A percentile compares a stretch with the other conserved stretches of the same genome.
These are phyloP conservation scores for Hysterangium stoloniferum DNA, from an alignment of 768 basidiomycete species.

Conservation along the genomic window DNA sequence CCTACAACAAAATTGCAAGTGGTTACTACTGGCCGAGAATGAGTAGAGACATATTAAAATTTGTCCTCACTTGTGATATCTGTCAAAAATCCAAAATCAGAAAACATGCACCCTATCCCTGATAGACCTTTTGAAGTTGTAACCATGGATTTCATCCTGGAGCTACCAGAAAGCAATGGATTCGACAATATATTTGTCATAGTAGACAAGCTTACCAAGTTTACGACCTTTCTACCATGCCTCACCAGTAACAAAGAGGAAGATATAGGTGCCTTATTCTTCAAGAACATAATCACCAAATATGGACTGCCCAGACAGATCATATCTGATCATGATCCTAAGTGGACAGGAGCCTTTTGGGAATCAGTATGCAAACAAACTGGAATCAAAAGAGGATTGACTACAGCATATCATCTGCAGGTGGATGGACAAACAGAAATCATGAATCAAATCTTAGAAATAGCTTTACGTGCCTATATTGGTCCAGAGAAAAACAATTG, in stretches of 20 bases:
- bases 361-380: conserved; percentile 16
- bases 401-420: conserved; percentile 32
- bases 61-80: conserved; percentile 21
- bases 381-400: too few relatives aligned
- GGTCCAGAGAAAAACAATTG: conserved; percentile 21
- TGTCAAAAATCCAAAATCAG: conserved; percentile 14
- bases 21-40: conserved; percentile 22
- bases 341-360: conserved; percentile 21
- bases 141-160: conserved; percentile 8
- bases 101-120: conserved; percentile 2
- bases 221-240: too few relatives aligned
- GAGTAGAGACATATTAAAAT: conserved; percentile 19
- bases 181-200: too few relatives aligned
- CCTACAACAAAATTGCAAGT: conserved; percentile 11
- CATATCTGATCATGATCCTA: too few relatives aligned
- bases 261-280: background rate
- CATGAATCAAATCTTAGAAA: conserved; percentile 6
- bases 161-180: conserved; percentile 1
- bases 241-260: too few relatives aligned
- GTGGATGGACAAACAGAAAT: conserved; percentile 32
- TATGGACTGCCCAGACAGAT: conserved; percentile 6
- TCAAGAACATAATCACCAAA: conserved; percentile 11
- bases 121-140: conserved; percentile 3
- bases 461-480: conserved; percentile 25
- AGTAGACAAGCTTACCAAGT: too few relatives aligned